These are phyloP conservation scores for Dysphania ambrosioides DNA, from an alignment of 148 eudicot species.

Conservation along the genomic window DNA sequence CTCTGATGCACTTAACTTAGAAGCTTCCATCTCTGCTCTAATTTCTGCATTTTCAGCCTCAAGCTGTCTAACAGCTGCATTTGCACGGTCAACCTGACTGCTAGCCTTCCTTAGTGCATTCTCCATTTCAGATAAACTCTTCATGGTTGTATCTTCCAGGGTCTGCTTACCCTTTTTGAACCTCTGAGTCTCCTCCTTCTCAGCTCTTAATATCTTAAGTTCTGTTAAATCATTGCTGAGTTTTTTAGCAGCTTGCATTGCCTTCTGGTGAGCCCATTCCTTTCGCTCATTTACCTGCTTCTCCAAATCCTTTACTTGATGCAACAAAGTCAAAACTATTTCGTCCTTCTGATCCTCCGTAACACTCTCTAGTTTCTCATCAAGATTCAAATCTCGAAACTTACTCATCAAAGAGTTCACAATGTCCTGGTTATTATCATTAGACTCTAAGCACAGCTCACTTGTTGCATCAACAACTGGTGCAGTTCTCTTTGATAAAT, in stretches of 20 bases:
- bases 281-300: slow-evolving; percentile 82
- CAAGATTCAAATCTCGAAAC: slow-evolving; percentile 79
- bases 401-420: slow-evolving; percentile 71
- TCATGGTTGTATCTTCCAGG: slow-evolving; percentile 82
- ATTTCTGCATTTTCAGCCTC: slow-evolving; percentile 96
- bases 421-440: slow-evolving; percentile 56
- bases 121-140: slow-evolving; percentile 89
- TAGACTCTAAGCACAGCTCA: slow-evolving; percentile 44
- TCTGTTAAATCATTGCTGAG: slow-evolving; percentile 77
- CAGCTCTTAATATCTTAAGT: slow-evolving; percentile 79
- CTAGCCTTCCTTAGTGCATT: slow-evolving; percentile 86
- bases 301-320: slow-evolving; percentile 87
- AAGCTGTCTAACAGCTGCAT: slow-evolving; percentile 80
- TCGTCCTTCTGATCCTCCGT: slow-evolving; percentile 88
- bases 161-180: slow-evolving; percentile 88
- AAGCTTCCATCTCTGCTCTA: slow-evolving; percentile 98
- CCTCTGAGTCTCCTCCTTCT: slow-evolving; percentile 88
- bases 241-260: slow-evolving; percentile 95
- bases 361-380: slow-evolving; percentile 60
- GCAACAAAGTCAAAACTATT: slow-evolving; percentile 62
- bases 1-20: slow-evolving; percentile 91
- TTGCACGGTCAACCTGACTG: slow-evolving; percentile 87
- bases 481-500: slow-evolving; percentile 38
- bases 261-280: slow-evolving; percentile 98
- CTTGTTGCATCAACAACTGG: slow-evolving; percentile 30